Base-by-base conservation (phyloP, 129 eudicot species). In the Lactuca sativa region DNA sequence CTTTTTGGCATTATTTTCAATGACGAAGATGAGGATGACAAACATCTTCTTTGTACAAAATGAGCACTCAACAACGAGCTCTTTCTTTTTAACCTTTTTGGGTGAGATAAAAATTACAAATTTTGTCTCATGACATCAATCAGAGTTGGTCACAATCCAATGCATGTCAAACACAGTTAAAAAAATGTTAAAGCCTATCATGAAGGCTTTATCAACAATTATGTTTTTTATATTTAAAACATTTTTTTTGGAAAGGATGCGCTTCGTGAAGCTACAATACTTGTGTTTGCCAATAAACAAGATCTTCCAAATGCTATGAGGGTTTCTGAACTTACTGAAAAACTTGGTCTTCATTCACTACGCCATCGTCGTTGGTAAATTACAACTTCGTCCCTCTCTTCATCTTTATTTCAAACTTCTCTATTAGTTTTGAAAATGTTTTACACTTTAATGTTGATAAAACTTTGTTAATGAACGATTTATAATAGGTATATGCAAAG, bases 271-370 rank as follows among this genome's bases (percentile, higher is more conserved):
- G 89, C 91, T 38, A 56, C 77, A 3, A 74, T 89, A 63, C 83
- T 86, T n/a, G 86, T 83, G 53, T 76, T 83, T 64, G 89, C 97
- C 59, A 86, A 90, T 64, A 85, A 90, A 74, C 89, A 82, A 78
- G 89, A 87, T 72, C 96, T 90, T 71, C 93, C 93, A 0, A 90
- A 84, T 73, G 86, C 93, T 40, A 84, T 90, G 86, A 74, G 37
- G 66, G 84, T 78, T 62, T 70, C 95, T 32, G 90, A 90, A 82
- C 78, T 86, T 51, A 77, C 89, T 4, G 91, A 85, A 70, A 78
- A 74, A 73, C 91, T 85, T 64, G 86, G 79, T 63, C 87, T 88
- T 41, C 91, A 81, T 64, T 80, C 89, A 7, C 79, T 88, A 69
- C 82, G 86, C 62, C 86, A 85, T 37, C 85, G 85, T 9, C 85